Base-by-base conservation (phyloP, 352 stramenopile species). In the Detonula confervacea region DNA sequence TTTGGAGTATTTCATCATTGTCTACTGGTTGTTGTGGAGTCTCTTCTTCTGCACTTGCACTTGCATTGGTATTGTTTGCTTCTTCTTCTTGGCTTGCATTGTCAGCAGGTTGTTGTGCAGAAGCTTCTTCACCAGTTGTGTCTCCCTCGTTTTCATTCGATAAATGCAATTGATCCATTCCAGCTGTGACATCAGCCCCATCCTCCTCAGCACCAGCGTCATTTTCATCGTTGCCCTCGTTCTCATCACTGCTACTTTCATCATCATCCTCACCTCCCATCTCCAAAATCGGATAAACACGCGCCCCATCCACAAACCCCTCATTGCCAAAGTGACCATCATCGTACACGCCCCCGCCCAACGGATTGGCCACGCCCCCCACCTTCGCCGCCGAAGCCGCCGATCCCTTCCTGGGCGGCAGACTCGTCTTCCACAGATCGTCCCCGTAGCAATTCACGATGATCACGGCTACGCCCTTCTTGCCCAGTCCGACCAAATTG, bases 371-470 rank as follows among this genome's bases (percentile, higher is more conserved):
- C 14, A 74, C 51, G 16, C 35, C 70, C 18, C 24, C 37, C 3
- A 16, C 25, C 11, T 14, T 35, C 27, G 22, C 9, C 18, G 37
- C 59, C 20, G 25, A n/a, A 35, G 39, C 60, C 33, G 56, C 55
- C 25, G 30, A 44, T n/a, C 27, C 25, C 30, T 12, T 20, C 22
- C 46, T 64, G 1, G 68, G 16, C 0, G 77, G 73, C 2, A 73
- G 33, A 60, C 55, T 65, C 29, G 27, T 54, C 37, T 64, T 83
- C 86, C 86, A 93, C 11, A 93, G 55, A 81, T 93, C 88, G 77
- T 94, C 89, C 16, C 89, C 89, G 68, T 92, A 94, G 61, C 80
- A 86, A 67, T 70, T 86, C 25, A 87, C 67, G 49, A 94, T 84
- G 11, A 71, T 25, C 0, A 92, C 87, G 5, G 80, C 89, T 24